phyloP scores from a whole-genome alignment of 2,329 filamentous ascomycete genomes.

The Phyllosticta ampelicida region DNA sequence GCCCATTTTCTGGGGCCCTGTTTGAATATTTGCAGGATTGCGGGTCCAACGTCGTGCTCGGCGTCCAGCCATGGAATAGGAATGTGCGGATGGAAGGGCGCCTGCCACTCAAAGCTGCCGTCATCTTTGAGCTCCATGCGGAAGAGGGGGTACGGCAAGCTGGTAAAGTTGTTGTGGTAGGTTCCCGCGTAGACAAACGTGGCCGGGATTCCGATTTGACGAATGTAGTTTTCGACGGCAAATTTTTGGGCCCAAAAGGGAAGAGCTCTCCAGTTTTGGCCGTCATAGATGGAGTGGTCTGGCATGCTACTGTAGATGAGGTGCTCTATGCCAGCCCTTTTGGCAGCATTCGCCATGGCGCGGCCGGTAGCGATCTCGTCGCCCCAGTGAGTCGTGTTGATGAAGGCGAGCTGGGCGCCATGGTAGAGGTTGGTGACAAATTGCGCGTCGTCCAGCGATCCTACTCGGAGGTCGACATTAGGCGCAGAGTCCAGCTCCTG shows the following conservation, averaged over 20 bases:
- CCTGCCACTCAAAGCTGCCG: conserved; percentile 83
- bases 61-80: conserved; percentile 92
- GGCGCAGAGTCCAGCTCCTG: conserved; percentile 73
- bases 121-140: conserved; percentile 83
- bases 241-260: conserved; percentile 92
- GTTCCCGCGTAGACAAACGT: conserved; percentile 96
- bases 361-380: conserved; percentile 86
- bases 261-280: conserved; percentile 65
- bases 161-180: conserved; percentile 99
- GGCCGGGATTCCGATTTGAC: conserved; percentile 68
- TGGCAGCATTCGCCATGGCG: conserved; percentile 79
- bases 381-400: conserved; percentile 96
- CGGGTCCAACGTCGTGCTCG: conserved; percentile 89
- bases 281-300: conserved; percentile 67
- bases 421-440: conserved; percentile 71
- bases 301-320: conserved; percentile 98
- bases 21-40: conserved; percentile 88
- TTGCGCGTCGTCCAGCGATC: conserved; percentile 59
- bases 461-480: conserved; percentile 64
- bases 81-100: conserved; percentile 82
- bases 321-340: conserved; percentile 72
- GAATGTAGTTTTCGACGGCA: conserved; percentile 82
- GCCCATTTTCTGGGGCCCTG: conserved; percentile 82
- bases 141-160: conserved; percentile 82
- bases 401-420: conserved; percentile 80